Conservation (phyloP, 2,329 filamentous ascomycete species). For the Huntiella decipiens region DNA sequence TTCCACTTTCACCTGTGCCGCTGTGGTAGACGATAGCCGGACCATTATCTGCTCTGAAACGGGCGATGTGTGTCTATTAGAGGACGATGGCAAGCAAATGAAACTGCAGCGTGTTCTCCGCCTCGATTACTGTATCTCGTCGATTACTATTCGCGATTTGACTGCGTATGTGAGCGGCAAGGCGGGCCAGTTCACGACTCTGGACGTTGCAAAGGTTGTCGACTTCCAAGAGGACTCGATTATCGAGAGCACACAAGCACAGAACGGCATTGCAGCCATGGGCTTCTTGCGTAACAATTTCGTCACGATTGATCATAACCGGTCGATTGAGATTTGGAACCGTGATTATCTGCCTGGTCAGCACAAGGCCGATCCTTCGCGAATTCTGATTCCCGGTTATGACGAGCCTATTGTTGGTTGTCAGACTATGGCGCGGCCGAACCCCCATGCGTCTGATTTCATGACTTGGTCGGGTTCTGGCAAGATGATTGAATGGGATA, state of each 20-base stretch:
- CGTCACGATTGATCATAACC: slow-evolving; percentile 56
- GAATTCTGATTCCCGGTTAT: slow-evolving; percentile 40
- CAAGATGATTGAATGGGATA: slow-evolving; percentile 63
- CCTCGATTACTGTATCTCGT: slow-evolving; percentile 48
- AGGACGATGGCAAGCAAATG: slow-evolving; percentile 55
- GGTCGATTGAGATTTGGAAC: slow-evolving; percentile 52
- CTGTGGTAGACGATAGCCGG: slow-evolving; percentile 49
- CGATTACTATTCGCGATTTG: slow-evolving; percentile 41
- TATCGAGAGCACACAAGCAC: slow-evolving; percentile 20
- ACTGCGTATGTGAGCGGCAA: slow-evolving; percentile 51
- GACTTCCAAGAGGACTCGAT: slow-evolving; percentile 23
- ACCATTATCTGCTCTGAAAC: slow-evolving; percentile 73
- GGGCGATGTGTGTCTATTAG: slow-evolving; percentile 75
- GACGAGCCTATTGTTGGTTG: slow-evolving; percentile 56
- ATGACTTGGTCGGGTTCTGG: slow-evolving; percentile 79
- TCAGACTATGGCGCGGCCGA: slow-evolving; percentile 39
- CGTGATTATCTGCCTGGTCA: slow-evolving; percentile 25
- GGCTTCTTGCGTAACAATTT: slow-evolving; percentile 48
- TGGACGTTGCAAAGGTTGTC: slow-evolving; percentile 32
- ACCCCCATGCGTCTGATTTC: slow-evolving; percentile 46
- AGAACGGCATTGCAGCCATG: slow-evolving; percentile 41
- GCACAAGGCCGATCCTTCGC: slow-evolving; percentile 21
- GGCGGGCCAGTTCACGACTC: slow-evolving; percentile 36
- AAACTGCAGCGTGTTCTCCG: slow-evolving; percentile 48
- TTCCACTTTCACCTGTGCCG: slow-evolving; percentile 63